These are phyloP conservation scores for Apiospora marii DNA, from an alignment of 2,329 filamentous ascomycete genomes.

Conservation along the genomic window DNA sequence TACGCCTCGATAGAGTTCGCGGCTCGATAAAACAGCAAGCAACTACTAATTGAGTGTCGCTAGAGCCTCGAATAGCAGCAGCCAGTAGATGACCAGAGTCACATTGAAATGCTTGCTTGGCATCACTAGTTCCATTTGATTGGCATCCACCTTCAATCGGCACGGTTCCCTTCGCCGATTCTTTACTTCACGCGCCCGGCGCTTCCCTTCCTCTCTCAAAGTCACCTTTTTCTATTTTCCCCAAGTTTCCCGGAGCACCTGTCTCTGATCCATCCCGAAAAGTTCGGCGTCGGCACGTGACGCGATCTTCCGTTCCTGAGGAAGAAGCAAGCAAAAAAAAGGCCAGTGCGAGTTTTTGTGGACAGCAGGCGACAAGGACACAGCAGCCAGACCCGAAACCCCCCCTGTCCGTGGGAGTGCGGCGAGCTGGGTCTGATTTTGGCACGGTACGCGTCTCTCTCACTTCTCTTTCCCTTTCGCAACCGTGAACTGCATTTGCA, in stretches of 20 bases:
- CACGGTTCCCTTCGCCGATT: constrained; percentile 17
- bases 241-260: constrained; percentile 10
- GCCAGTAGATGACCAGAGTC: constrained; percentile 10
- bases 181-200: constrained; percentile 14
- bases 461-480: constrained; percentile 18
- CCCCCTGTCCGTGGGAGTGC: constrained; percentile 17
- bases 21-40: background rate
- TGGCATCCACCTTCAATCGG: constrained; percentile 21
- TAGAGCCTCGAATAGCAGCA: constrained; percentile 18
- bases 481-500: constrained; percentile 20
- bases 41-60: constrained; percentile 2
- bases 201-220: constrained; percentile 7
- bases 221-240: background rate
- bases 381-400: constrained; percentile 19
- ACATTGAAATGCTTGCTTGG: constrained; percentile 17
- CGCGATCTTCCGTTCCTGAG: background rate
- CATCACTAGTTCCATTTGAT: constrained; percentile 22
- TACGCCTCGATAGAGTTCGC: background rate
- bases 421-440: constrained; percentile 21
- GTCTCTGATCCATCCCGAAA: constrained; percentile 1
- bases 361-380: constrained; percentile 14
- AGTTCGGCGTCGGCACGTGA: constrained; percentile 10
- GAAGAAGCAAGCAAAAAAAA: background rate
- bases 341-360: constrained; percentile 22
- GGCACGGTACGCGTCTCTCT: constrained; percentile 30